Evolutionary conservation across 768 basidiomycete species (phyloP).

Genomic region (Mycena venus): DNA sequence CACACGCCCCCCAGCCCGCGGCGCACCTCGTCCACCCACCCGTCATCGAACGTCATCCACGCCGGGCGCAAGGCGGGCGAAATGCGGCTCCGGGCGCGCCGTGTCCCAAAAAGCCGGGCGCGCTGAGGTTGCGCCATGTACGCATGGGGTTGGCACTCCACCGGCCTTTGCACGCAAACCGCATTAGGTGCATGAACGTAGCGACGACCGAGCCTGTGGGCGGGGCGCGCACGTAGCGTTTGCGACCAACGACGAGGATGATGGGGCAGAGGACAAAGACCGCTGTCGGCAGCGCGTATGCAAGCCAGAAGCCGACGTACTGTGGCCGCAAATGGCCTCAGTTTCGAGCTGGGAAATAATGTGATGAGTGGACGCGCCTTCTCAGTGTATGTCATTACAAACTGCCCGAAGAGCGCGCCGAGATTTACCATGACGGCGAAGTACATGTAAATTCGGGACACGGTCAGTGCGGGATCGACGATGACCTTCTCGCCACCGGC

Average conservation of each 20-base stretch:
- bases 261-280: conserved; percentile 74
- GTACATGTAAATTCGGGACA: conserved; percentile 71
- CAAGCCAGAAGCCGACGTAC: conserved; percentile 78
- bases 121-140: conserved; percentile 52
- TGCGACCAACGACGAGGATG: conserved; percentile 67
- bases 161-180: conserved; percentile 45
- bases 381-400: conserved; percentile 64
- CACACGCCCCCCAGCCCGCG: conserved; percentile 68
- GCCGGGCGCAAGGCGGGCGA: conserved; percentile 49
- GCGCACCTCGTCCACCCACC: conserved; percentile 69
- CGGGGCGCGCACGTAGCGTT: conserved; percentile 67
- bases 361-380: conserved; percentile 51
- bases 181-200: conserved; percentile 53
- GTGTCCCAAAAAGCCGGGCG: conserved; percentile 65
- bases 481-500: conserved; percentile 77
- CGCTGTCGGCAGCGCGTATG: conserved; percentile 74
- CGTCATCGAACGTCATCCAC: conserved; percentile 71
- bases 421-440: conserved; percentile 74
- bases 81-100: conserved; percentile 57
- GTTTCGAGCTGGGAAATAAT: background rate
- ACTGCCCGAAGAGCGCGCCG: conserved; percentile 56
- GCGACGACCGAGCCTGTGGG: conserved; percentile 77
- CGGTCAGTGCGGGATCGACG: conserved; percentile 78
- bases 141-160: conserved; percentile 53
- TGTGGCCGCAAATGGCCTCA: conserved; percentile 29